Base-by-base conservation (phyloP, 176 grass and related monocot genomes). In the Triticum timopheevii region DNA sequence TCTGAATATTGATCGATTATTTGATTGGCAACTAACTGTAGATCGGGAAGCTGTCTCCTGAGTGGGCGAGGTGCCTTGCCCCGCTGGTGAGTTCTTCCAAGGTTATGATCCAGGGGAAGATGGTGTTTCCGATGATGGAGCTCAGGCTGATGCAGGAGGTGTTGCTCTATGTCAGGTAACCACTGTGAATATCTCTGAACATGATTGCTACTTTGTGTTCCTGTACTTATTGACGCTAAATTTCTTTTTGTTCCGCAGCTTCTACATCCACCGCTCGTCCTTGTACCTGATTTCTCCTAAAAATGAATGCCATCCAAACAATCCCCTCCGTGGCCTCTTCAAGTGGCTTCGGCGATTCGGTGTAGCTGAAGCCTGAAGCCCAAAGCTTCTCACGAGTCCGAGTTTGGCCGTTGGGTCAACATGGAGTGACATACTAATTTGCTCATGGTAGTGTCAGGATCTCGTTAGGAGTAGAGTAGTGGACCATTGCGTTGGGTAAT, bases 111-210 rank as follows among this genome's bases (percentile, higher is more conserved):
- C 88, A 73, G 61, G 95, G 86, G 42, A 84, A 86, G 76, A 77
- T 84, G 39, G 87, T 93, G 61, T 64, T 87, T 24, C 88, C 93
- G 10, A 76, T 80, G 13, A 66, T 86, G 35, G 86, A 95, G 52
- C 86, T 98, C 38, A 90, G 76, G 9, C 77, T 98, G 69, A 93
- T 98, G 95, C 87, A 98, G 86, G 93, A 93, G 65, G 71, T 98
- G 73, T 7, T 92, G 30, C 39, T 98, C 3, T 92, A 98, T 79
- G 83, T 92, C 56, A 95, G 92, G 92, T 95, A 86, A 86, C 47
- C 2, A 9, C 31, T 76, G 13, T 44, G 15, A 71, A 39, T 24
- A 27, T 73, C 33, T 80, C 36, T 3, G 24, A 40, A 4, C 67
- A 36, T 70, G 22, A 3, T 25, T 83, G 25, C 24, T 66, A 50